A percentile compares a stretch with the other conserved stretches of the same genome.
These are phyloP conservation scores for Fraxinus floribunda DNA, from an alignment of 305 asterid species.

Conservation along the genomic window DNA sequence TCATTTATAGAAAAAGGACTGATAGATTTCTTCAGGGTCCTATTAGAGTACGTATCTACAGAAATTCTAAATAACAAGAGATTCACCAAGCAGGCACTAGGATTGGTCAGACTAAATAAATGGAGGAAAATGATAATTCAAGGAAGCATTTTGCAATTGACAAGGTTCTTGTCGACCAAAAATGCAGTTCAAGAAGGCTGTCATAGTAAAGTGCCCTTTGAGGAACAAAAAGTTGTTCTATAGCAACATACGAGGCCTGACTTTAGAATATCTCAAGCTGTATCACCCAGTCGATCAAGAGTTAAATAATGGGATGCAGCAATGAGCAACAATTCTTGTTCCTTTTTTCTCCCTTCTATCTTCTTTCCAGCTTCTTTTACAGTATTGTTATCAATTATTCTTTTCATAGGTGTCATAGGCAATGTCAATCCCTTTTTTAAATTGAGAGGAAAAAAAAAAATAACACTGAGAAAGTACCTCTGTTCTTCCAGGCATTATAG, in stretches of 20 bases:
- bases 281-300: neutral
- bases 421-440: neutral
- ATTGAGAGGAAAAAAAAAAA: neutral
- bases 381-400: neutral
- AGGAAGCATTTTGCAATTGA: neutral
- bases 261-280: neutral
- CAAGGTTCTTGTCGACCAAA: neutral
- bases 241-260: neutral
- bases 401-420: neutral
- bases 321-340: neutral
- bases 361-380: neutral
- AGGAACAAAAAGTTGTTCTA: neutral
- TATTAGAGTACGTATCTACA: neutral
- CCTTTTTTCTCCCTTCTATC: neutral
- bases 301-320: neutral
- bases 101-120: neutral
- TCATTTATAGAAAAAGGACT: neutral
- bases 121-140: neutral
- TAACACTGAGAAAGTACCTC: conserved; percentile 46
- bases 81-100: neutral
- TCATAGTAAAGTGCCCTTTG: neutral
- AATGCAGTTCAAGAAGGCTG: neutral
- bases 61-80: neutral
- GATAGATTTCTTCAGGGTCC: neutral
- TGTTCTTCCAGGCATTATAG: conserved; percentile 96